Evolutionary conservation across 2,329 filamentous ascomycete genomes (phyloP).

Genomic region (Calonectria multiphialidica): DNA sequence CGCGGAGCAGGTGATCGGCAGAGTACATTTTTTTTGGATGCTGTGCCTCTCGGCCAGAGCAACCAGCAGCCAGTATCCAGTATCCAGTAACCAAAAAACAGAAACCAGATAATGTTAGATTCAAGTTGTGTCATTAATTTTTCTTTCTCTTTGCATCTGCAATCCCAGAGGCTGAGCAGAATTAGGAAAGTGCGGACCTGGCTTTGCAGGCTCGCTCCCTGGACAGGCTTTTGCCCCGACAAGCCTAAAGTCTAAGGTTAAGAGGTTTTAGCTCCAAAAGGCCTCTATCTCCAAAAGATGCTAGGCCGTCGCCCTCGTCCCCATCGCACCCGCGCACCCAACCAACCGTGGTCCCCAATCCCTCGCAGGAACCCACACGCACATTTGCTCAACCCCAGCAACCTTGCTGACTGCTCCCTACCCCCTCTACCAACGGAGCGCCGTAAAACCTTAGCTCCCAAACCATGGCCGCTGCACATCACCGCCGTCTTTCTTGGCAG

Average conservation of each 20-base stretch:
- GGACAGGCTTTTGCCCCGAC: constrained; percentile 11
- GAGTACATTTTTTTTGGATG: neutral
- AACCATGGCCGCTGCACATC: constrained; percentile 20
- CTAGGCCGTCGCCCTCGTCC: neutral
- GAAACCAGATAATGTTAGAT: neutral
- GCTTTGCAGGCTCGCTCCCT: constrained; percentile 2
- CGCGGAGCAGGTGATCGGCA: neutral
- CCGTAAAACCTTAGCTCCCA: constrained; percentile 3
- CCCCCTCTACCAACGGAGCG: neutral
- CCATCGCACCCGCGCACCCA: constrained; percentile 1
- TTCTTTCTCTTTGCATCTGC: neutral
- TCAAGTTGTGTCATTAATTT: neutral
- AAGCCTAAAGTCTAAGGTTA: constrained; percentile 17
- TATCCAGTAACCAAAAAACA: neutral
- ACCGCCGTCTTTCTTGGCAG: constrained; percentile 22
- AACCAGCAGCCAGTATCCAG: neutral
- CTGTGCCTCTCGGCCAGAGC: neutral
- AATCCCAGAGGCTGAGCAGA: neutral
- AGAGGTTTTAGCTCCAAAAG: constrained; percentile 13
- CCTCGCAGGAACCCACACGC: constrained; percentile 9
- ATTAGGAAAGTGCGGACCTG: constrained; percentile 3
- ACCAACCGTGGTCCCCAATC: constrained; percentile 11
- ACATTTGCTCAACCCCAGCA: neutral
- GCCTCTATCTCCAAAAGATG: constrained; percentile 16
- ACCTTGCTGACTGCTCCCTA: constrained; percentile 9